A percentile compares a stretch with the other conserved stretches of the same genome.
Evolutionary conservation across 257 asterid species (phyloP).

Genomic region (Solanum etuberosum): DNA sequence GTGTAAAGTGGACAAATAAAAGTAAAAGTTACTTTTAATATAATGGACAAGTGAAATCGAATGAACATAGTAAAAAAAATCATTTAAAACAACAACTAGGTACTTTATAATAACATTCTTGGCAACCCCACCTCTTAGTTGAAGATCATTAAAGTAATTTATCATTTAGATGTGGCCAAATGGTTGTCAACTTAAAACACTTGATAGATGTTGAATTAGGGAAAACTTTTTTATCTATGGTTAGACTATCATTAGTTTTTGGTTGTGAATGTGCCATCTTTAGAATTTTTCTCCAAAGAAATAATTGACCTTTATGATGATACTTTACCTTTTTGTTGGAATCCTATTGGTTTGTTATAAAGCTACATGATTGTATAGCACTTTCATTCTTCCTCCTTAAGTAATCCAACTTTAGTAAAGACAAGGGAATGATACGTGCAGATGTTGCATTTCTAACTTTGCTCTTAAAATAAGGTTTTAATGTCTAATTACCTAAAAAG

Average conservation of each 20-base stretch:
- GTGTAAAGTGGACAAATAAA: background rate
- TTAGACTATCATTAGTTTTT: background rate
- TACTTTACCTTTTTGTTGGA: background rate
- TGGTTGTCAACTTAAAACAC: background rate
- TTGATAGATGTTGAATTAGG: background rate
- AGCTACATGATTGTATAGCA: background rate
- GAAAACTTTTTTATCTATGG: background rate
- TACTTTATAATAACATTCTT: background rate
- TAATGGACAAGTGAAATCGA: background rate
- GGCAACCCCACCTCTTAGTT: background rate
- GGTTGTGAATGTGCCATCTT: background rate
- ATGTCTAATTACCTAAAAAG: background rate
- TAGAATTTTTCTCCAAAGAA: background rate
- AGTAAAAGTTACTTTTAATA: too few species aligned
- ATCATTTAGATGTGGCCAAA: background rate
- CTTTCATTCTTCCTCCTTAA: background rate
- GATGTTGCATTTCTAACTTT: background rate
- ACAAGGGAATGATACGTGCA: background rate
- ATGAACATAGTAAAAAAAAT: too few species aligned
- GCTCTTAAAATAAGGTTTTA: background rate
- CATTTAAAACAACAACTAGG: background rate
- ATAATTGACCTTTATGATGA: background rate
- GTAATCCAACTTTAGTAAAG: background rate
- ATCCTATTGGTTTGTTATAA: background rate
- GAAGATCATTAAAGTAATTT: background rate